Conservation (phyloP, 352 stramenopile species). For the Phytophthora pistaciae region DNA sequence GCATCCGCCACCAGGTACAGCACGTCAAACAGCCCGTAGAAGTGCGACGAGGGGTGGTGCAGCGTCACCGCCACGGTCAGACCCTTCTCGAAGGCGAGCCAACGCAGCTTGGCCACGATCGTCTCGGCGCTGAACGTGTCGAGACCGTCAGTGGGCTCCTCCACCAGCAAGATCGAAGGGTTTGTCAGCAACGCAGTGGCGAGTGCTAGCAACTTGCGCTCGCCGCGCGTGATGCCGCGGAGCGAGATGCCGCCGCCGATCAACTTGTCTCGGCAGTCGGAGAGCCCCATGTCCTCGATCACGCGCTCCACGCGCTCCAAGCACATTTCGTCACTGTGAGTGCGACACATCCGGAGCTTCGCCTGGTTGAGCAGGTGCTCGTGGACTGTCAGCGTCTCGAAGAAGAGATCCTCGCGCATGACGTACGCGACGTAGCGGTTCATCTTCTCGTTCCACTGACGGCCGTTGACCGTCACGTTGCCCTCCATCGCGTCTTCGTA, state of each 20-base stretch:
- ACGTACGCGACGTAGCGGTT: slow-evolving; percentile 65
- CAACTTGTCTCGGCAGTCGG: slow-evolving; percentile 49
- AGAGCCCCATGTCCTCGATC: slow-evolving; percentile 66
- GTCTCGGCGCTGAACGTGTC: slow-evolving; percentile 74
- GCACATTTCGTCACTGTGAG: slow-evolving; percentile 36
- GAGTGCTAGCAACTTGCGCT: slow-evolving; percentile 87
- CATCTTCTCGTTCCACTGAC: slow-evolving; percentile 46
- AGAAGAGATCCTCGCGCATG: slow-evolving; percentile 90
- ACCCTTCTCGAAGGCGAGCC: slow-evolving; percentile 74
- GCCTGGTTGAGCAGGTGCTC: slow-evolving; percentile 92
- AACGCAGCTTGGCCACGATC: slow-evolving; percentile 61
- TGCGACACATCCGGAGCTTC: slow-evolving; percentile 74
- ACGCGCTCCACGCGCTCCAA: slow-evolving; percentile 65
- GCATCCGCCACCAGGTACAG: slow-evolving; percentile 65
- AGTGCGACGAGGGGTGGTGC: slow-evolving; percentile 86
- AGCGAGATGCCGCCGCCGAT: slow-evolving; percentile 65
- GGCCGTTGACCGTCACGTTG: slow-evolving; percentile 73
- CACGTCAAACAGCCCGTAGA: slow-evolving; percentile 65
- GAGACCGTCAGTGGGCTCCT: slow-evolving; percentile 83
- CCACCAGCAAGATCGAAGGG: slow-evolving; percentile 85
- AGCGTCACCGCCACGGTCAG: slow-evolving; percentile 92
- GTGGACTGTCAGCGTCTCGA: slow-evolving; percentile 87
- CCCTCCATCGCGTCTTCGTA: slow-evolving; percentile 86
- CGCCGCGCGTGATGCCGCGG: slow-evolving; percentile 71
- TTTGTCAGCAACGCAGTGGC: slow-evolving; percentile 87